Evolutionary conservation across 1,284 basidiomycete species (phyloP).

Genomic region (Ustilago xerochloae): DNA sequence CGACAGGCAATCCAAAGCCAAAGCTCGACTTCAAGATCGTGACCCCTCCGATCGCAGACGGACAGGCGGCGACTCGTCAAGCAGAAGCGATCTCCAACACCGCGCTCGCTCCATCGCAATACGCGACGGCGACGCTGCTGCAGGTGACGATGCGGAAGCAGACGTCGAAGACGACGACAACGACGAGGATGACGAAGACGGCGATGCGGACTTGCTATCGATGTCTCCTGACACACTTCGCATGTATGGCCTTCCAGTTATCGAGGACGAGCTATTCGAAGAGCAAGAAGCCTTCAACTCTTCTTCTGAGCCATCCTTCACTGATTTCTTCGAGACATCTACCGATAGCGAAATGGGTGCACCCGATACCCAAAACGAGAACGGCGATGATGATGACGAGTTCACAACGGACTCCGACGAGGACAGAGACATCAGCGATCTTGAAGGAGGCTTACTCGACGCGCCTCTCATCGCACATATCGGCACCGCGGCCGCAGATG

Average conservation of each 20-base stretch:
- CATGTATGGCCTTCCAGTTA: slow-evolving; percentile 51
- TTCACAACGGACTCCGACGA: slow-evolving; percentile 50
- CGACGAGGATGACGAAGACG: slow-evolving; percentile 34
- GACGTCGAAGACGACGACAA: slow-evolving; percentile 40
- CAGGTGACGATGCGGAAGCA: slow-evolving; percentile 37
- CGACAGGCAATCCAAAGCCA: slow-evolving; percentile 37
- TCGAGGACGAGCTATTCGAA: slow-evolving; percentile 63
- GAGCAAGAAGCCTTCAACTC: slow-evolving; percentile 64
- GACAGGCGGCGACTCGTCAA: slow-evolving; percentile 25
- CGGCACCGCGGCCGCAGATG: slow-evolving; percentile 22
- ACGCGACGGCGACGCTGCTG: slow-evolving; percentile 10
- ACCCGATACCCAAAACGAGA: slow-evolving; percentile 28
- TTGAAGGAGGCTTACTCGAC: slow-evolving; percentile 53
- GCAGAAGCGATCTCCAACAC: slow-evolving; percentile 39
- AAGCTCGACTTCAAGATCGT: slow-evolving; percentile 36
- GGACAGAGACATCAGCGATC: slow-evolving; percentile 60
- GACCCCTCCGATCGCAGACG: slow-evolving; percentile 33
- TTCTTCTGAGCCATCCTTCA: slow-evolving; percentile 66
- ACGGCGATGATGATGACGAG: slow-evolving; percentile 58
- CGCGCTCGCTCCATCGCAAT: slow-evolving; percentile 39
- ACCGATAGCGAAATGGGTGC: slow-evolving; percentile 48
- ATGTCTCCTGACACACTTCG: slow-evolving; percentile 56
- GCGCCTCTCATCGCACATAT: slow-evolving; percentile 63
- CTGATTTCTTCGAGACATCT: slow-evolving; percentile 65
- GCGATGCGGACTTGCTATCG: slow-evolving; percentile 46